Evolutionary conservation across 2,329 filamentous ascomycete species (phyloP), one percentile per base, ranked within the genome.

Genomic region (Sporothrix euskadiensis): DNA sequence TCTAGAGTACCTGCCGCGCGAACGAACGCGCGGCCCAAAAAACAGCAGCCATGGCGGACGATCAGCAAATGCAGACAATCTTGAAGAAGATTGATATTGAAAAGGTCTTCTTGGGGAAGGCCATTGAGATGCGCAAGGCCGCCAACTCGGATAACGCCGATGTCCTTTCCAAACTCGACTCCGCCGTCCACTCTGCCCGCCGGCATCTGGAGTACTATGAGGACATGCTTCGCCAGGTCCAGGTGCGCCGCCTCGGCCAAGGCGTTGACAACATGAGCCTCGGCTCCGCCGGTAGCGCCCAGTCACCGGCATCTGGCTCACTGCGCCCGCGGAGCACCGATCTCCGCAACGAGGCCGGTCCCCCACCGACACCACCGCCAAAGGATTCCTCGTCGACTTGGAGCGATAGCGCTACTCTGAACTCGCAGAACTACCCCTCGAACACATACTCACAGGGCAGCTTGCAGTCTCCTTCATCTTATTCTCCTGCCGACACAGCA

Each of bases 71-170:
- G 83, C 90, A 90, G 83, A 92, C 94, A 83, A 94, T 99, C 84
- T 90, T 92, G 85, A 92, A 91, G 86, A 98, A 99, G 91, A 98
- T 99, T 83, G 94, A 98, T 87, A 91, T 95, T 82, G 96, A 99
- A 84, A 95, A 94, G 87, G 92, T 92, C 79, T 90, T 98, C 80
- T 96, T 99, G 86, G 92, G 92, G 83, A 95, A 94, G 79, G 95
- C 95, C 78, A 96, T 93, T 84, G 90, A 92, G 79, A 97, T 99
- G 94, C 92, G 94, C 83, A 92, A 94, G 84, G 66, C 66, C 47
- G 66, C 66, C 44, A 94, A 96, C 82, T 98, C 95, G 78, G 93
- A 94, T 85, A 99, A 99, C 83, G 92, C 94, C 78, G 88, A 90
- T 75, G 95, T 98, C 77, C 92, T 94, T 80, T 94, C 94, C 78